Evolutionary conservation across 1,139 yeast genomes (phyloP), one percentile per base, ranked within the genome.

Genomic region (Geotrichum restrictum): DNA sequence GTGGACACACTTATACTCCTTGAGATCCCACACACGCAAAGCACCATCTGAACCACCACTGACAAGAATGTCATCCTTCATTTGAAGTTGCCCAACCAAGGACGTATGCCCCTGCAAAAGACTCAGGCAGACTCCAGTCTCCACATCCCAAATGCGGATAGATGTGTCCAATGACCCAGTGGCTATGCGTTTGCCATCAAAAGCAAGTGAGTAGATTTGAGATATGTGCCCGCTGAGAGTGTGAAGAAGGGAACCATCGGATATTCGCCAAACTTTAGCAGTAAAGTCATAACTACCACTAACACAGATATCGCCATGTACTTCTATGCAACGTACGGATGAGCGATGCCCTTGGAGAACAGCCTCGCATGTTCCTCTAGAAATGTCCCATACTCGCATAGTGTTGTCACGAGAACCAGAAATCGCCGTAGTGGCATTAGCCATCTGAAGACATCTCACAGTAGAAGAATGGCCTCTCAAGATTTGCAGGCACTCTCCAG

Each of bases 41-140:
- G 85, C 77, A 52, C 94, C 81, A 69, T 93, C 98, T 60, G 93
- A 95, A 2, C 96, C 93, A 3, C 98, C 98, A 65, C 94, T 83
- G 14, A 91, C 88, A 45, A 93, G 94, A 37, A 86, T 83, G 16
- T 87, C 88, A 62, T 88, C 84, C 64, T 85, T 91, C 43, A 93
- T 88, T 68, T 88, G 96, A 1, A 95, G 91, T 59, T 88, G 83
- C 59, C 86, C 91, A 1, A 79, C 81, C 29, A 73, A 63, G n/a
- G 83, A 81, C 31, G 83, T 83, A 58, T 81, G 79, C 3, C 93
- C 91, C 31, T 85, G 87, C 63, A 88, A 84, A 1, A 84, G 80
- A 49, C 82, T 81, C 27, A 88, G 69, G 68, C 95, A 85, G 59
- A 80, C 82, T 1, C 98, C 97, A 0, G 94, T 78, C 53, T 75